Base-by-base conservation (phyloP, 176 grass and related monocot species). In the Lolium rigidum region DNA sequence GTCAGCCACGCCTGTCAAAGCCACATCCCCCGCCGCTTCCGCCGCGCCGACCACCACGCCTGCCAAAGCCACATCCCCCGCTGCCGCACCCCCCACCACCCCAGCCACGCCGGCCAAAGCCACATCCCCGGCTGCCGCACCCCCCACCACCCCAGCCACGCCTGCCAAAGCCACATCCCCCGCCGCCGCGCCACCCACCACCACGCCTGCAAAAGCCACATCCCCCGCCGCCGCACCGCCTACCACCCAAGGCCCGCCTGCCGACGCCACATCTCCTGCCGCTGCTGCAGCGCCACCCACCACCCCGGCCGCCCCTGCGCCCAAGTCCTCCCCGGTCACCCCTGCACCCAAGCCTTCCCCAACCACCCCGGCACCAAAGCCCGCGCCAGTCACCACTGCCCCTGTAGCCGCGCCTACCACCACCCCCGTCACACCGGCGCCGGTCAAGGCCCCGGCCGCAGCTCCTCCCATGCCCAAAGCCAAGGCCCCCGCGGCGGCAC, bases 391-490 rank as follows among this genome's bases (percentile, higher is more conserved):
- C 25, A 66, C 63, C 64, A 6, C 31, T 7, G 64, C 64, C 8
- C 64, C 64, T 1, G 69, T 46, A 0, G 76, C 76, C n/a, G 82
- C 76, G 6, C 82, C 77, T 13, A 38, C 37, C 1, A 48, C 87
- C 12, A 70, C 62, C 1, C 65, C 56, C 2, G 55, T 28, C 37
- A 89, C 76, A 14, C 82, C 81, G 12, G 82, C 82, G 0, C 87
- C 87, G 0, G 81, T 11, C 68, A 55, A 55, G 48, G 80, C 49
- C 3, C 80, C 80, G 14, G 80, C 62, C 5, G 20, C 51, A 4
- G 22, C 86, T 2, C 79, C 79, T 8, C 14, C 64, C 18, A 88
- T 72, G 43, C 26, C 87, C n/a, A 84, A 79, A 51, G 0, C 66
- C 12, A 54, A 81, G 28, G 28, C 84, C 15, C 84, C 84, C 0